Evolutionary conservation across 495 filamentous ascomycete genomes (phyloP), one percentile per base, ranked within the genome.

Genomic region (Tuber umbilicatum): DNA sequence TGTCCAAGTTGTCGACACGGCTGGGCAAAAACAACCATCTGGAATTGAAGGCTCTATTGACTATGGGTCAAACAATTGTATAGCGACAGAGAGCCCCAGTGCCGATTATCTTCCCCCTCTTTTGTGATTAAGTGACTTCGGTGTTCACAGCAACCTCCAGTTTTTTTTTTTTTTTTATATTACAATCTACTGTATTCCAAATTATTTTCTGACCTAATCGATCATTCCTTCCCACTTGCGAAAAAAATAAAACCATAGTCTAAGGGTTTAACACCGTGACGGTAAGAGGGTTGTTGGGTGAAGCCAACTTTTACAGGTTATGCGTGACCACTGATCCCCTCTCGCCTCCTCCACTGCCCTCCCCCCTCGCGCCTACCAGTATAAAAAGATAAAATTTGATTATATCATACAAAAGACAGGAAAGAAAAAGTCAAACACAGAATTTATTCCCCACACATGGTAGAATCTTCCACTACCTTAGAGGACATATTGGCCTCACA

Each of bases 401-500:
- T 10, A 55, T 14, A 31, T 60, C n/a, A 27, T 55, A 64, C 2
- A 31, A 0, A 17, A 19, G 27, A 17, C 3, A 31, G 10, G n/a
- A 5, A 5, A 35, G 14, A 35, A 60, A 60, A 31, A n/a, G n/a
- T 14, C n/a, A 60, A 12, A 2, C 2, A 31, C 12, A 27, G 23
- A n/a, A 4, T 35, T 14, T 17, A 31, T 64, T 64, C 27, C 27
- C 17, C 27, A 64, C 2, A 27, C 12, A 64, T 64, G 55, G 55
- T 17, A 16, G n/a, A 31, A 64, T 10, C 50, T 27, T 17, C 55
- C 35, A 19, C 55, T 5, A 64, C 74, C 4, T 27, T 78, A 0
- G 43, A 67, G 19, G 40, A 43, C 17, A 37, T 78, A 19, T 64
- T 78, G 74, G 64, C 27, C 16, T 47, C 60, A 12, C 72, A 60